Evolutionary conservation across 2,329 filamentous ascomycete species (phyloP).

Genomic region (Macrophomina tecta): DNA sequence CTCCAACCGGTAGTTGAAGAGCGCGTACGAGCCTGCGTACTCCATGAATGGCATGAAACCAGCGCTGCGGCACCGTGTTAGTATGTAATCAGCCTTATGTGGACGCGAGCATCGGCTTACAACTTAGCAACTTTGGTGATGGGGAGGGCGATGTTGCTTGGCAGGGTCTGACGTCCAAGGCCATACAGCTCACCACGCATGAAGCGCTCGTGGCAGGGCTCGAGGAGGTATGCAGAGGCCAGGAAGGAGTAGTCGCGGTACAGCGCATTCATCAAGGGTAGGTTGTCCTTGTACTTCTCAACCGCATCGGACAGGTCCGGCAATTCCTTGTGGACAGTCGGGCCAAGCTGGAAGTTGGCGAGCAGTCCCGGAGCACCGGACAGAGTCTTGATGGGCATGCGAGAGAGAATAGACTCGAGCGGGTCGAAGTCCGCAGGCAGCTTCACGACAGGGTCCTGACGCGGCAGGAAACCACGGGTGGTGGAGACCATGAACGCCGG

Average conservation of each 20-base stretch:
- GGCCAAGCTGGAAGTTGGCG: constrained; percentile 74
- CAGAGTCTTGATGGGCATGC: constrained; percentile 78
- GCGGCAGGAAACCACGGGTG: constrained; percentile 74
- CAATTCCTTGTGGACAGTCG: constrained; percentile 73
- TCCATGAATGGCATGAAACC: constrained; percentile 95
- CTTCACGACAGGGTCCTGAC: constrained; percentile 54
- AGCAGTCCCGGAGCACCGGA: constrained; percentile 79
- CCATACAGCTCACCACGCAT: constrained; percentile 73
- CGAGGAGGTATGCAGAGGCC: constrained; percentile 85
- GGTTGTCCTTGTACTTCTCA: constrained; percentile 72
- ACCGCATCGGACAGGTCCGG: constrained; percentile 77
- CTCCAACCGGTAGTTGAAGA: constrained; percentile 69
- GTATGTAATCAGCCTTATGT: neutral
- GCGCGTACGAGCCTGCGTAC: constrained; percentile 68
- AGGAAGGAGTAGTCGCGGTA: constrained; percentile 94
- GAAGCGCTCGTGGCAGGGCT: constrained; percentile 84
- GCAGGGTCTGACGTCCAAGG: constrained; percentile 74
- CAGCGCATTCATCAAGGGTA: constrained; percentile 81
- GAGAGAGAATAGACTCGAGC: constrained; percentile 73
- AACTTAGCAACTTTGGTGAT: constrained; percentile 84
- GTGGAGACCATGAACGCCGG: constrained; percentile 82
- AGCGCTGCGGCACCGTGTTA: constrained; percentile 47
- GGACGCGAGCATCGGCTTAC: constrained; percentile 62
- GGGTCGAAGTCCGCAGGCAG: constrained; percentile 77
- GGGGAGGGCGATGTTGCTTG: constrained; percentile 76